Evolutionary conservation across 176 grass and related monocot genomes (phyloP), one percentile per base, ranked within the genome.

Genomic region (Tillandsia fasciculata): DNA sequence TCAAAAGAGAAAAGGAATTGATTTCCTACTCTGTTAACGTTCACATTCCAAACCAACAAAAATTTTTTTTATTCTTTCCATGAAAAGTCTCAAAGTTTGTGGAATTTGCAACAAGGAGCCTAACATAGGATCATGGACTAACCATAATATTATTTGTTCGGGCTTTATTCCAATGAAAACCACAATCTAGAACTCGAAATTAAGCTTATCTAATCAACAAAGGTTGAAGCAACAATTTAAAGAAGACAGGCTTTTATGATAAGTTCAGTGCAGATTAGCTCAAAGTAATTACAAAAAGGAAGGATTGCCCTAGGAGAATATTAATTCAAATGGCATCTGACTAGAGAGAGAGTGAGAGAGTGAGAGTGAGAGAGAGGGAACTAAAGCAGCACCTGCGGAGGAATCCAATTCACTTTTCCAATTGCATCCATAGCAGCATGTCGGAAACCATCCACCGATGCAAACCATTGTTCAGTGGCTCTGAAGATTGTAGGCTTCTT

Each of bases 381-480:
- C 18, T 29, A 51, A 57, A 72, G 49, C 50, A 53, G 73, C 81
- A 92, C 93, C 88, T 91, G 82, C 66, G 89, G 68, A 85, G 93
- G 93, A 83, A 97, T 69, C 93, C 93, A 97, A 63, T 74, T 81
- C 70, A 97, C 93, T 83, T 18, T 51, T 66, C 70, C 77, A 71
- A 97, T 97, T 70, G 93, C 93, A 86, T 92, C 93, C 88, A 97
- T 87, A 74, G 86, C 93, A 80, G 89, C 74, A 77, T 92, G 78
- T 24, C 93, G 88, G 53, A 97, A 97, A 80, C 86, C 93, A 71
- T 97, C 93, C 69, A 97, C 83, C 49, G 93, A 97, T 66, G 93
- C 93, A 80, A 97, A 97, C 93, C 93, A 97, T 67, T 97, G 93
- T 64, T 92, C 88, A 63, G 93, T 97, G 73, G 93, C 93, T 78